phyloP scores from a whole-genome alignment of 495 filamentous ascomycete genomes.

The Neurospora sp. region DNA sequence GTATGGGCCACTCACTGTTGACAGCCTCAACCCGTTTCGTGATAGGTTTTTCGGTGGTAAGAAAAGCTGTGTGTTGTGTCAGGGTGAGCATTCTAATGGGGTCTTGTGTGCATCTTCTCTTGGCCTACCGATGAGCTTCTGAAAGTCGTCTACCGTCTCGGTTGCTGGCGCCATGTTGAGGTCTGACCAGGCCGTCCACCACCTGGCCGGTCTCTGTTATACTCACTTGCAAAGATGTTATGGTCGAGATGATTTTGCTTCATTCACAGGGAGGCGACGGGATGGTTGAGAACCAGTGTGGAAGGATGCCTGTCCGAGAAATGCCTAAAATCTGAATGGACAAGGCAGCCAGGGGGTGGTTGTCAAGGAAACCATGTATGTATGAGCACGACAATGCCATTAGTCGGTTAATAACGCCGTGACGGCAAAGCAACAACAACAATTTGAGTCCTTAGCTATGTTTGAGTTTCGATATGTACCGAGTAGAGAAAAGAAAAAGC shows the following conservation, averaged over 20 bases:
- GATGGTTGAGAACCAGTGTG: background rate
- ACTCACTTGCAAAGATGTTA: background rate
- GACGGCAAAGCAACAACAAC: background rate
- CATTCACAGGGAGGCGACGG: background rate
- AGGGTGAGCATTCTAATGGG: background rate
- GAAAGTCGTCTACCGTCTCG: slow-evolving; percentile 11
- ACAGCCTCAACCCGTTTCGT: slow-evolving; percentile 20
- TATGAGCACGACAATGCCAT: background rate
- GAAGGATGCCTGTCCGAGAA: background rate
- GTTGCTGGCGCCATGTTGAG: background rate
- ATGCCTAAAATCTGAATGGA: background rate
- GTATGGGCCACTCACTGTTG: slow-evolving; percentile 22
- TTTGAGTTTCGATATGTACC: background rate
- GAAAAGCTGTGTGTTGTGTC: slow-evolving; percentile 3
- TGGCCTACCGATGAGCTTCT: slow-evolving; percentile 16
- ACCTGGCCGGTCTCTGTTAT: background rate
- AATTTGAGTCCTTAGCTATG: no score
- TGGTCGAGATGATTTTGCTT: background rate
- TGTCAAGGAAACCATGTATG: background rate
- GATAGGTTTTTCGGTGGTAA: slow-evolving; percentile 3
- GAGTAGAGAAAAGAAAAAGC: background rate
- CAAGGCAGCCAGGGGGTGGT: background rate
- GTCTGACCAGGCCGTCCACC: background rate
- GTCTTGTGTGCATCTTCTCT: background rate
- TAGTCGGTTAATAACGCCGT: background rate